Evolutionary conservation across 176 grass and related monocot species (phyloP).

Genomic region (Paspalum vaginatum): DNA sequence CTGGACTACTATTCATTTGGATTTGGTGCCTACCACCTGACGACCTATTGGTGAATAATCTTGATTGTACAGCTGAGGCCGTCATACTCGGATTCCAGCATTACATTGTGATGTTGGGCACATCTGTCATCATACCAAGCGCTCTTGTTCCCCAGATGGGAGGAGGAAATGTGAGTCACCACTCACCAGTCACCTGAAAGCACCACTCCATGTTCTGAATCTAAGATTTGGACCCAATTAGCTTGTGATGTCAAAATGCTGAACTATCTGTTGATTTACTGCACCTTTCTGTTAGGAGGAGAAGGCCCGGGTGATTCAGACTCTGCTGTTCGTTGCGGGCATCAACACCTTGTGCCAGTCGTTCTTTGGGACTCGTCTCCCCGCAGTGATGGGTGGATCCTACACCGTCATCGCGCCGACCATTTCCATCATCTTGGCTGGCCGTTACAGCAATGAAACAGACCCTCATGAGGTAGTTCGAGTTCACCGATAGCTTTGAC

Average conservation of each 20-base stretch:
- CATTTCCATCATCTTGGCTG: conserved; percentile 85
- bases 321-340: conserved; percentile 80
- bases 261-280: neutral
- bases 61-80: conserved; percentile 70
- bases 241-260: conserved; percentile 12
- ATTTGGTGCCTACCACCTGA: neutral
- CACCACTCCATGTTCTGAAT: neutral
- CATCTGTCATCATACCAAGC: conserved; percentile 79
- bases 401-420: conserved; percentile 76
- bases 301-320: conserved; percentile 86
- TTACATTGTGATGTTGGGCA: conserved; percentile 94
- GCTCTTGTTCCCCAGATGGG: conserved; percentile 98
- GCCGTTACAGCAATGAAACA: conserved; percentile 67
- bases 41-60: neutral
- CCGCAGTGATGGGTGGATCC: conserved; percentile 79
- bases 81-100: conserved; percentile 97
- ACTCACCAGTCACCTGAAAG: conserved; percentile 4
- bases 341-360: conserved; percentile 91
- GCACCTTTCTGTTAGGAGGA: conserved; percentile 59
- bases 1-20: neutral
- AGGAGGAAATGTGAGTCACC: conserved; percentile 81
- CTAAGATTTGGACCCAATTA: neutral
- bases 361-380: conserved; percentile 80
- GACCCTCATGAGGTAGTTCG: conserved; percentile 76
- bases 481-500: neutral